Conservation (phyloP, 257 asterid genomes). For the Solanum chiquidenum region DNA sequence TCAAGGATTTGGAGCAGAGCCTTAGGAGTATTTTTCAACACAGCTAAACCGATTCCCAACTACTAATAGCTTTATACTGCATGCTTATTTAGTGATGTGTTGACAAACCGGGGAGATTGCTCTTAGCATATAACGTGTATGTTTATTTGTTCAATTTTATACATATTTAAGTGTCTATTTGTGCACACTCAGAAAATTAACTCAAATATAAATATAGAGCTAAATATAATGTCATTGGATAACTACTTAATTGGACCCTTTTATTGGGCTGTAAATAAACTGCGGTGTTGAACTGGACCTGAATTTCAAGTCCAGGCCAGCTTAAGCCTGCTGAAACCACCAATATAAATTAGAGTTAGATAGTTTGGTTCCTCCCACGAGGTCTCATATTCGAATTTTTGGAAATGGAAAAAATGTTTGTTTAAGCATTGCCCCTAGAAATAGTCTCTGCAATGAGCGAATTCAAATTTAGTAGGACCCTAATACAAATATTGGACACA, state of each 20-base stretch:
- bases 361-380: background rate
- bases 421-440: background rate
- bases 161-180: rapidly evolving
- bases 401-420: background rate
- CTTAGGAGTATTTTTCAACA: background rate
- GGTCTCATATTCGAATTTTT: background rate
- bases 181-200: too few relatives aligned
- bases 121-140: too few relatives aligned
- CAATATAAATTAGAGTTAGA: background rate
- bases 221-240: background rate
- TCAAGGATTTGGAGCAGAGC: background rate
- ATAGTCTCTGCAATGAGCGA: background rate
- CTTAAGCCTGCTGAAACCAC: background rate
- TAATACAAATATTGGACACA: background rate
- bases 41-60: background rate
- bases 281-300: background rate
- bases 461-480: background rate
- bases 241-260: background rate
- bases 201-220: background rate
- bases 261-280: background rate
- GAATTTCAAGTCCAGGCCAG: background rate
- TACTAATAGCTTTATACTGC: background rate
- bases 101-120: background rate
- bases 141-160: too few relatives aligned
- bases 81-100: background rate